These are phyloP conservation scores for Salix udensis DNA, from an alignment of 345 rosid species.

Conservation along the genomic window DNA sequence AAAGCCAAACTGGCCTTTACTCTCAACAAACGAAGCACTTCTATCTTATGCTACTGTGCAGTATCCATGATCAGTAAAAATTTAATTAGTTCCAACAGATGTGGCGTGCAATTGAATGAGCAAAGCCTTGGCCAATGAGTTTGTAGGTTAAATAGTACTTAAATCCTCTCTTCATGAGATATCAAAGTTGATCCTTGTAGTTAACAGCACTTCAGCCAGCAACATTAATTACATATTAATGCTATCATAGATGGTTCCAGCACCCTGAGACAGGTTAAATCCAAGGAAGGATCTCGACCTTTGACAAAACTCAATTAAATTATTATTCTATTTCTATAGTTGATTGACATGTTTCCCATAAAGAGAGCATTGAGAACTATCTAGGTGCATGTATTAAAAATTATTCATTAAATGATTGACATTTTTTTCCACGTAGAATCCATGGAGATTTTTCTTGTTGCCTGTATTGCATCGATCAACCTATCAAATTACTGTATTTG, in stretches of 20 bases:
- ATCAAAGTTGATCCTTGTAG: background rate
- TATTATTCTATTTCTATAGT: too few species aligned
- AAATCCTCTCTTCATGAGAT: too few species aligned
- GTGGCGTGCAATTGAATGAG: background rate
- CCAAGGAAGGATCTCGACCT: background rate
- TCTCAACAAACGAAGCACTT: background rate
- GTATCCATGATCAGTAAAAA: background rate
- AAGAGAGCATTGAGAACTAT: background rate
- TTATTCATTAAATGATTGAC: background rate
- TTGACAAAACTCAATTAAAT: too few species aligned
- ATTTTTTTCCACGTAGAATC: too few species aligned
- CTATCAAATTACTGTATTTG: background rate
- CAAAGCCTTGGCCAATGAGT: background rate
- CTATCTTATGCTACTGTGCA: background rate
- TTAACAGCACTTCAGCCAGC: too few species aligned
- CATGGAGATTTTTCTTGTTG: too few species aligned
- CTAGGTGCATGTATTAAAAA: background rate
- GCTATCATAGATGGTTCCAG: background rate
- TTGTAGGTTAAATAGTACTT: too few species aligned
- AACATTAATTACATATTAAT: background rate
- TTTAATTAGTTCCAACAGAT: background rate
- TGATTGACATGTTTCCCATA: too few species aligned
- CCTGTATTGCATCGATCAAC: background rate
- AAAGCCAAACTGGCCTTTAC: conserved; percentile 1
- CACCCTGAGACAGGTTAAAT: background rate